Percentiles rank a stretch among this genome's conserved stretches.
Conservation (phyloP, 768 basidiomycete genomes). For the Phaeotremella skinneri region DNA sequence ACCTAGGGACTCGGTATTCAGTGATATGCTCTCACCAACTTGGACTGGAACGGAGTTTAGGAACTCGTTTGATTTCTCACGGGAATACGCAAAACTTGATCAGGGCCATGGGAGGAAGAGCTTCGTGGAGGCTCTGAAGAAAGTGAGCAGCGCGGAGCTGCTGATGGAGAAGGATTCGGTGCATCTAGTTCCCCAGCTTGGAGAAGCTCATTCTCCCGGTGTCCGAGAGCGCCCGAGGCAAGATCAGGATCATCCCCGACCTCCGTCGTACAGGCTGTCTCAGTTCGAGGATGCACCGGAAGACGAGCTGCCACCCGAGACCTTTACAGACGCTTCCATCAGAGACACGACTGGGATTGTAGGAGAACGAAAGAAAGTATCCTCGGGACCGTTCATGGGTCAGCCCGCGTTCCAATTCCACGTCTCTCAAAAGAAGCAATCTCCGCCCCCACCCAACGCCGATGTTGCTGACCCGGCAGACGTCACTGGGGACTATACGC, state of each 20-base stretch:
- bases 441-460: background rate
- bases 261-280: background rate
- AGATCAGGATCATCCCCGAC: too few species aligned
- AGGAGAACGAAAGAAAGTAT: conserved; percentile 7
- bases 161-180: background rate
- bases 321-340: background rate
- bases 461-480: conserved; percentile 9
- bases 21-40: conserved; percentile 15
- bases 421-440: conserved; percentile 12
- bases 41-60: conserved; percentile 20
- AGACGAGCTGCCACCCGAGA: background rate
- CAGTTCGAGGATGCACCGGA: background rate
- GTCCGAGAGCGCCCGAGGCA: too few species aligned
- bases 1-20: conserved; percentile 10
- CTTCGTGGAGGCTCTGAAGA: conserved; percentile 42
- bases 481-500: background rate
- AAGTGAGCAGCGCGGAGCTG: conserved; percentile 4
- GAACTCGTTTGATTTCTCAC: conserved; percentile 48
- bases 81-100: conserved; percentile 42
- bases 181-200: background rate
- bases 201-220: too few species aligned
- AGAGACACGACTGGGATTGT: background rate
- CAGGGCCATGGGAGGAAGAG: conserved; percentile 34
- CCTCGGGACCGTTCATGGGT: conserved; percentile 30
- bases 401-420: conserved; percentile 44